Conservation (phyloP, 2,329 filamentous ascomycete species). For the Fusarium verrucosum region DNA sequence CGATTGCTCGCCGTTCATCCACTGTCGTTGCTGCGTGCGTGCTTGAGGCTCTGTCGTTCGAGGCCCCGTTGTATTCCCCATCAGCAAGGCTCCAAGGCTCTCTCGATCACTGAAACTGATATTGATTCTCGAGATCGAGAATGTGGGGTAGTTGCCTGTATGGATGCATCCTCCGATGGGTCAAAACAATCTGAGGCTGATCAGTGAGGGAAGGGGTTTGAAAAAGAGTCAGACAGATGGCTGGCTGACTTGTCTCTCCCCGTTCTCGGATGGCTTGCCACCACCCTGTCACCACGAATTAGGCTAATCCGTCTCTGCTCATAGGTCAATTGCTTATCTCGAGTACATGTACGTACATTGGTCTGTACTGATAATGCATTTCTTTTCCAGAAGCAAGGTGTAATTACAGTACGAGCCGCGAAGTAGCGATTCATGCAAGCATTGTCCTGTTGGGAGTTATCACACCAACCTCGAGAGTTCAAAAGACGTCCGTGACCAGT, state of each 20-base stretch:
- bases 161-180: not conserved
- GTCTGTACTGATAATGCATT: slow-evolving; percentile 22
- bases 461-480: not conserved
- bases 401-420: not conserved
- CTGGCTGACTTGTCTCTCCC: slow-evolving; percentile 1
- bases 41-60: slow-evolving; percentile 31
- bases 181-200: slow-evolving; percentile 31
- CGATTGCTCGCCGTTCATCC: not conserved
- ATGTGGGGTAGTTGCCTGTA: slow-evolving; percentile 14
- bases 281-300: slow-evolving; percentile 15
- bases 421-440: not conserved
- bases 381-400: slow-evolving; percentile 2
- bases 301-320: slow-evolving; percentile 25
- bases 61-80: not conserved
- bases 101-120: slow-evolving; percentile 8
- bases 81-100: slow-evolving; percentile 3
- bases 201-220: slow-evolving; percentile 10
- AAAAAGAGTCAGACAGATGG: slow-evolving; percentile 34
- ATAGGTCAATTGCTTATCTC: slow-evolving; percentile 39
- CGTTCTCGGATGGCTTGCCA: slow-evolving; percentile 39
- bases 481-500: slow-evolving; percentile 12
- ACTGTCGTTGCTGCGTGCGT: not conserved
- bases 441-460: not conserved
- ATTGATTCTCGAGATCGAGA: not conserved
- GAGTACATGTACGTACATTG: no score